These are phyloP conservation scores for Kwoniella newhampshirensis DNA, from an alignment of 768 basidiomycete species.

Conservation along the genomic window DNA sequence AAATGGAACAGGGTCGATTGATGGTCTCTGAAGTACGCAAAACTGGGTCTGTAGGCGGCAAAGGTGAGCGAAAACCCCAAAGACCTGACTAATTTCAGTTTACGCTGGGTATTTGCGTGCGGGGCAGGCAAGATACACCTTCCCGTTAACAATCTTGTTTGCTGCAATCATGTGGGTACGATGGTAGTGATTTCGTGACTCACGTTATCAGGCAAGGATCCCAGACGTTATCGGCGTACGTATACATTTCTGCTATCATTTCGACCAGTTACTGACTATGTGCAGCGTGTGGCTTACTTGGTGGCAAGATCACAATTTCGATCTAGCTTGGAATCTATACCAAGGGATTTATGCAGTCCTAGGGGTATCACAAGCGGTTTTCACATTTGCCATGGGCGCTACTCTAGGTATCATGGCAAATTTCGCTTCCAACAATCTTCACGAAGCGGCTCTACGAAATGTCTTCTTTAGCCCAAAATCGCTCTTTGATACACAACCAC, in stretches of 20 bases:
- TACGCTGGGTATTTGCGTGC: constrained; percentile 64
- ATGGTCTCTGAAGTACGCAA: constrained; percentile 65
- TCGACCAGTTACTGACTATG: constrained; percentile 1
- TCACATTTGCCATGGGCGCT: constrained; percentile 64
- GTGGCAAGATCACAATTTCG: constrained; percentile 66
- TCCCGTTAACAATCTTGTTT: constrained; percentile 60
- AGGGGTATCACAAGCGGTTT: constrained; percentile 62
- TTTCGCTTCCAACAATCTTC: constrained; percentile 65
- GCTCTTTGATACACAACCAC: constrained; percentile 29
- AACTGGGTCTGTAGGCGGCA: constrained; percentile 60
- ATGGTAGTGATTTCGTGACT: neutral
- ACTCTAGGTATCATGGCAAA: constrained; percentile 63
- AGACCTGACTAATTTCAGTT: constrained; percentile 56
- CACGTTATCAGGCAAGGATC: constrained; percentile 28
- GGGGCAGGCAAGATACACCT: constrained; percentile 59
- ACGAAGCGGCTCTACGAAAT: constrained; percentile 61
- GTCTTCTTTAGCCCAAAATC: constrained; percentile 65
- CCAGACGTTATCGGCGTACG: constrained; percentile 62
- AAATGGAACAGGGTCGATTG: constrained; percentile 57
- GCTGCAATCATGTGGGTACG: constrained; percentile 63
- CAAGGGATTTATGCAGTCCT: constrained; percentile 66
- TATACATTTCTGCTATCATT: neutral
- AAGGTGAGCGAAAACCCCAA: constrained; percentile 20
- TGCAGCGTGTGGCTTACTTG: constrained; percentile 63
- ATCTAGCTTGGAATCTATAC: constrained; percentile 62